Evolutionary conservation across 148 eudicot genomes (phyloP).

Genomic region (Arbutus unedo): DNA sequence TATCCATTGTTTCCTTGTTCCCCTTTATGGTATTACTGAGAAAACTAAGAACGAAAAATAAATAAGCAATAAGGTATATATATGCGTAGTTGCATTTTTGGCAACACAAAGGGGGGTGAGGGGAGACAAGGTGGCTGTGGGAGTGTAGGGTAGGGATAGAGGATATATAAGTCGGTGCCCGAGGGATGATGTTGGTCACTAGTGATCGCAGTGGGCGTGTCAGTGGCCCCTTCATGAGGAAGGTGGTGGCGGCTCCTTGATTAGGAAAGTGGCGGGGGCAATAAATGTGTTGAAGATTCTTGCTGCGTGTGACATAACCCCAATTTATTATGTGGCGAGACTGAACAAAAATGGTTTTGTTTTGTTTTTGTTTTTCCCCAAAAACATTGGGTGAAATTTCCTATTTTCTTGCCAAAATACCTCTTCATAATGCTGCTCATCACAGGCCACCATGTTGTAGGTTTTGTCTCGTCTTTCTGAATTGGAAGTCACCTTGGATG

Average conservation of each 20-base stretch:
- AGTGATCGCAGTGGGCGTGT: neutral
- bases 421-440: neutral
- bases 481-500: conserved; percentile 90
- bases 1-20: neutral
- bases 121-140: no score
- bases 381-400: neutral
- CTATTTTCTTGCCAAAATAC: neutral
- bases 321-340: neutral
- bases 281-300: neutral
- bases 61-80: neutral
- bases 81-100: neutral
- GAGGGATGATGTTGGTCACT: neutral
- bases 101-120: no score
- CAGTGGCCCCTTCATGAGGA: neutral
- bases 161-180: neutral
- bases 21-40: neutral
- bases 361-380: neutral
- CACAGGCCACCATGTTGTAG: conserved; percentile 42
- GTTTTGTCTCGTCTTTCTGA: conserved; percentile 91
- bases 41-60: neutral
- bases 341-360: neutral
- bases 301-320: neutral
- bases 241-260: neutral
- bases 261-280: neutral
- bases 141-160: neutral